Percentiles rank a stretch among this genome's conserved stretches.
These are phyloP conservation scores for Amanita phalloides DNA, from an alignment of 768 basidiomycete genomes.

Conservation along the genomic window DNA sequence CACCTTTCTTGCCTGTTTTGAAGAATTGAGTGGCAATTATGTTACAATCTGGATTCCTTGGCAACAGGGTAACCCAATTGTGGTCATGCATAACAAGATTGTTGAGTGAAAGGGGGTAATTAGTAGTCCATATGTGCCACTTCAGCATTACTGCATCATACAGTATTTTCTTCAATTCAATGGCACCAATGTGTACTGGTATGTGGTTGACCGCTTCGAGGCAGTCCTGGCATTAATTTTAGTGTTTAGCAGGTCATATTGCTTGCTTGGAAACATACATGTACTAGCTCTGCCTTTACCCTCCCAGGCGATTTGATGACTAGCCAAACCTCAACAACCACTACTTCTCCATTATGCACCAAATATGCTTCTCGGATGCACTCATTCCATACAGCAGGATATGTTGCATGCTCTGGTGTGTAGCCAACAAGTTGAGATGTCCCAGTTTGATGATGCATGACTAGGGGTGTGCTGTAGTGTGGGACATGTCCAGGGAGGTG, in stretches of 20 bases:
- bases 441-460: too few relatives aligned
- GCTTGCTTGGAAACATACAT: neutral
- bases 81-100: neutral
- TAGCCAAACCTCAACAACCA: neutral
- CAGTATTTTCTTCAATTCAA: conserved; percentile 9
- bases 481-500: neutral
- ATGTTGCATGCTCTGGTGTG: neutral
- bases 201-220: conserved; percentile 13
- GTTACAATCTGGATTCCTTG: conserved; percentile 8
- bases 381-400: neutral
- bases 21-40: conserved; percentile 8
- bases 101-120: conserved; percentile 7
- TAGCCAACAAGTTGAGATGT: neutral
- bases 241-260: neutral
- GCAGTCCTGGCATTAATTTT: conserved; percentile 11
- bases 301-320: neutral
- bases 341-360: neutral
- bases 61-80: neutral
- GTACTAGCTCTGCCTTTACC: neutral
- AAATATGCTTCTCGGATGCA: neutral
- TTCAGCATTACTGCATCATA: conserved; percentile 9
- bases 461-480: neutral
- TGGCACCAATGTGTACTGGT: conserved; percentile 14
- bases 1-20: neutral
- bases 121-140: conserved; percentile 9